These are phyloP conservation scores for Calonectria henricotiae DNA, from an alignment of 2,329 filamentous ascomycete species.

Conservation along the genomic window DNA sequence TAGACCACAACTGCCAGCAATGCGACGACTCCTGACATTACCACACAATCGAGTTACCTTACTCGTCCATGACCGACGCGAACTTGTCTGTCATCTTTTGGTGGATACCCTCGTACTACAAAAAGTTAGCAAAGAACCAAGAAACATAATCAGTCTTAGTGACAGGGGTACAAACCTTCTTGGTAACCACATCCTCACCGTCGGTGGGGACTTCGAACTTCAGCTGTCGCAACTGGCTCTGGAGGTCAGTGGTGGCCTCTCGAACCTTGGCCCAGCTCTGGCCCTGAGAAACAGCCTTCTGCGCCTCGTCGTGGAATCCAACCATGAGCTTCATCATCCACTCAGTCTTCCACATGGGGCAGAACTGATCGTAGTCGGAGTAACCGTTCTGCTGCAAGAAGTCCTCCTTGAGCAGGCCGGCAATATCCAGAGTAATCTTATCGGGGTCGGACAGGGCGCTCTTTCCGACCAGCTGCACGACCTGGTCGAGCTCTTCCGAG, in stretches of 20 bases:
- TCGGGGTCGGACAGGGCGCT: slow-evolving; percentile 95
- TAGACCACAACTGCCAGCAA: slow-evolving; percentile 48
- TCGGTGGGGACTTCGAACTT: slow-evolving; percentile 97
- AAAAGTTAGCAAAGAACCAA: slow-evolving; percentile 58
- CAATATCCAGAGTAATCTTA: slow-evolving; percentile 98
- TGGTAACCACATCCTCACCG: slow-evolving; percentile 83
- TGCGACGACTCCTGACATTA: slow-evolving; percentile 44
- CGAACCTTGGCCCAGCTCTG: slow-evolving; percentile 94
- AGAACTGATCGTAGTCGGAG: slow-evolving; percentile 99
- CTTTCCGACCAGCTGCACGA: slow-evolving; percentile 98
- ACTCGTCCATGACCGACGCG: slow-evolving; percentile 95
- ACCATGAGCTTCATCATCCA: slow-evolving; percentile 99
- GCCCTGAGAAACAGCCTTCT: slow-evolving; percentile 94
- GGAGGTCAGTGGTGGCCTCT: slow-evolving; percentile 90
- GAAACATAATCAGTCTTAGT: not conserved
- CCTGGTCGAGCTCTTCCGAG: slow-evolving; percentile 97
- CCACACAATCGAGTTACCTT: slow-evolving; percentile 56
- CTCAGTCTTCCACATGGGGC: slow-evolving; percentile 98
- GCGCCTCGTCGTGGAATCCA: slow-evolving; percentile 96
- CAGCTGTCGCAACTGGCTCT: slow-evolving; percentile 88
- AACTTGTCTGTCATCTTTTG: slow-evolving; percentile 98
- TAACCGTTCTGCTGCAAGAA: slow-evolving; percentile 99
- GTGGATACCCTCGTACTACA: slow-evolving; percentile 90
- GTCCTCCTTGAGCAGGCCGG: slow-evolving; percentile 95
- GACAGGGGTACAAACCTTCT: slow-evolving; percentile 78